phyloP scores from a whole-genome alignment of 345 rosid genomes.

The Acer yangbiense region DNA sequence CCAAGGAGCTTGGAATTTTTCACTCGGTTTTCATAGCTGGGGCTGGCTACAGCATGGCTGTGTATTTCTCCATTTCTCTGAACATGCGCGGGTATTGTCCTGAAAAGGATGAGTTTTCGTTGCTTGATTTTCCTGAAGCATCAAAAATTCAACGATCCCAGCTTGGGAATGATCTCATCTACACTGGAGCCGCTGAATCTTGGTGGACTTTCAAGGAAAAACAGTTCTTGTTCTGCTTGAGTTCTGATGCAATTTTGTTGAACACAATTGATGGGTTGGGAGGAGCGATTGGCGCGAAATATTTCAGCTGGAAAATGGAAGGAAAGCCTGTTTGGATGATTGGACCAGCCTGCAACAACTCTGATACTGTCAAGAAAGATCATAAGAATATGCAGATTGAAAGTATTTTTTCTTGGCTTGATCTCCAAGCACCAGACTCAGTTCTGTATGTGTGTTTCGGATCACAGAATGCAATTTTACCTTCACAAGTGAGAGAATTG shows the following conservation, averaged over 20 bases:
- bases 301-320: slow-evolving; percentile 22
- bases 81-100: not conserved
- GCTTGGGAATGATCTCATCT: slow-evolving; percentile 13
- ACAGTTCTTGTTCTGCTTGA: slow-evolving; percentile 7
- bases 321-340: slow-evolving; percentile 23
- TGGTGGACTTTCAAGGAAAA: not conserved
- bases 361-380: not conserved
- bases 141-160: not conserved
- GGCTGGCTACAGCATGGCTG: slow-evolving; percentile 7
- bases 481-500: slow-evolving; percentile 20
- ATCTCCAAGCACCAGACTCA: slow-evolving; percentile 17
- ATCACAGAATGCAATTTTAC: slow-evolving; percentile 18
- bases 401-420: slow-evolving; percentile 10
- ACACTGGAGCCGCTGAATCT: not conserved
- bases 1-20: slow-evolving; percentile 19
- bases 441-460: slow-evolving; percentile 18
- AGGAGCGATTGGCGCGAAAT: not conserved
- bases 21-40: slow-evolving; percentile 17
- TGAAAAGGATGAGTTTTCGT: slow-evolving; percentile 6
- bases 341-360: slow-evolving; percentile 18
- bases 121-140: slow-evolving; percentile 24
- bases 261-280: slow-evolving; percentile 20
- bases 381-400: too few species aligned
- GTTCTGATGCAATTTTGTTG: slow-evolving; percentile 19
- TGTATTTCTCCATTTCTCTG: slow-evolving; percentile 19